phyloP scores from a whole-genome alignment of 2,329 filamentous ascomycete genomes.

The Beauveria caledonica region DNA sequence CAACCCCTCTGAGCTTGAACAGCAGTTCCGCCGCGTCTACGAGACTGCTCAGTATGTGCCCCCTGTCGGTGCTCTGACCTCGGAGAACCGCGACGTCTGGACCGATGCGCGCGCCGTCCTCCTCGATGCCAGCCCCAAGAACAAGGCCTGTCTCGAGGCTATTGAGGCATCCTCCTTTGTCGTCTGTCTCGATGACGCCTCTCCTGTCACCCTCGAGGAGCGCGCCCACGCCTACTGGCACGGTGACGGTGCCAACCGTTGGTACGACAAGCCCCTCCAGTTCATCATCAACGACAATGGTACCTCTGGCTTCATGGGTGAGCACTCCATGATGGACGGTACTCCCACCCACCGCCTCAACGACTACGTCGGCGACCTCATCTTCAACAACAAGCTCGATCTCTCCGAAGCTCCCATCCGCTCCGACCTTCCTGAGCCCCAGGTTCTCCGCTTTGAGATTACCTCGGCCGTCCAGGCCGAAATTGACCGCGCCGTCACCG shows the following conservation, averaged over 20 bases:
- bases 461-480: conserved; percentile 65
- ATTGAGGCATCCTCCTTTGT: conserved; percentile 88
- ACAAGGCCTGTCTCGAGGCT: conserved; percentile 66
- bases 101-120: conserved; percentile 72
- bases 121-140: conserved; percentile 66
- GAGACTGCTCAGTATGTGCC: conserved; percentile 62
- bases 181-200: conserved; percentile 85
- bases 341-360: conserved; percentile 95
- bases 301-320: conserved; percentile 93
- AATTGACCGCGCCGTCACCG: conserved; percentile 66
- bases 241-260: conserved; percentile 89
- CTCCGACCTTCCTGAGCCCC: conserved; percentile 75
- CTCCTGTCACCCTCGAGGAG: conserved; percentile 89
- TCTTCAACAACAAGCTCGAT: conserved; percentile 91
- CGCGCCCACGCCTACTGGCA: conserved; percentile 97
- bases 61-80: conserved; percentile 76
- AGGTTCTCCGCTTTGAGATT: conserved; percentile 69
- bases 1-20: conserved; percentile 81
- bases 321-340: conserved; percentile 99
- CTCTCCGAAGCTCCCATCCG: conserved; percentile 71
- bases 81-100: conserved; percentile 91
- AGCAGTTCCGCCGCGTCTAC: conserved; percentile 81
- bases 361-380: conserved; percentile 85
- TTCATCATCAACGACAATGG: conserved; percentile 99
- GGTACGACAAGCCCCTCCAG: conserved; percentile 96